A percentile compares a stretch with the other conserved stretches of the same genome.
Evolutionary conservation across 208 protist species (phyloP).

Genomic region (Crithidia expoeki): DNA sequence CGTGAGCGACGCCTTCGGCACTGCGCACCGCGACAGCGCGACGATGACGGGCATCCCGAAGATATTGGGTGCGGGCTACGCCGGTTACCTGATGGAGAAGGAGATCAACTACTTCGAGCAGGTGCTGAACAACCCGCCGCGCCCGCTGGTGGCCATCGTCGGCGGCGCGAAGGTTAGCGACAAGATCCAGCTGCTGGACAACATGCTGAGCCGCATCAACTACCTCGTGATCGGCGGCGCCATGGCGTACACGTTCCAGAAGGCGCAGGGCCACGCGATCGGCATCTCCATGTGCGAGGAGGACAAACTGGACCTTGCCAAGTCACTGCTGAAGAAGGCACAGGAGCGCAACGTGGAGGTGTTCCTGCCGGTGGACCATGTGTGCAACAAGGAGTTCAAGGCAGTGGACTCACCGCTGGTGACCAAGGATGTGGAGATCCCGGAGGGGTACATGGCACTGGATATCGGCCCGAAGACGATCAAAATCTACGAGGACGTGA

Average conservation of each 20-base stretch:
- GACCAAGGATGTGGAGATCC: constrained; percentile 76
- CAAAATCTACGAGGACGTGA: constrained; percentile 77
- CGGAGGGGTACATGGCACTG: constrained; percentile 93
- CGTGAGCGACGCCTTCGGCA: constrained; percentile 99
- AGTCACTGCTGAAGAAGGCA: constrained; percentile 94
- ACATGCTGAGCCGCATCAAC: constrained; percentile 98
- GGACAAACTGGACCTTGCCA: constrained; percentile 75
- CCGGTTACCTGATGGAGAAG: constrained; percentile 98
- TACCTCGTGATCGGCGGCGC: constrained; percentile 98
- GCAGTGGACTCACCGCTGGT: constrained; percentile 68
- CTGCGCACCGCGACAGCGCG: constrained; percentile 98
- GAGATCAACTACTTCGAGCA: constrained; percentile 99
- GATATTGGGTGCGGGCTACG: constrained; percentile 84
- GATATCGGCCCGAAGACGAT: constrained; percentile 96
- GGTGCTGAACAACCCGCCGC: constrained; percentile 83
- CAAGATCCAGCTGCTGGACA: constrained; percentile 99
- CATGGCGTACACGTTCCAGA: constrained; percentile 99
- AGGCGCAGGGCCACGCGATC: constrained; percentile 89
- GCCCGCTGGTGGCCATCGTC: constrained; percentile 97
- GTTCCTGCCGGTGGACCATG: constrained; percentile 97
- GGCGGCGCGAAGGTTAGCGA: constrained; percentile 98
- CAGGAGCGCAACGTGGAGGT: constrained; percentile 96
- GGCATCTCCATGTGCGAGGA: constrained; percentile 97
- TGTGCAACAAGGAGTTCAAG: constrained; percentile 94
- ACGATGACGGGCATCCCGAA: constrained; percentile 90